These are phyloP conservation scores for Nicotiana benthamiana DNA, from an alignment of 257 asterid species.

Conservation along the genomic window DNA sequence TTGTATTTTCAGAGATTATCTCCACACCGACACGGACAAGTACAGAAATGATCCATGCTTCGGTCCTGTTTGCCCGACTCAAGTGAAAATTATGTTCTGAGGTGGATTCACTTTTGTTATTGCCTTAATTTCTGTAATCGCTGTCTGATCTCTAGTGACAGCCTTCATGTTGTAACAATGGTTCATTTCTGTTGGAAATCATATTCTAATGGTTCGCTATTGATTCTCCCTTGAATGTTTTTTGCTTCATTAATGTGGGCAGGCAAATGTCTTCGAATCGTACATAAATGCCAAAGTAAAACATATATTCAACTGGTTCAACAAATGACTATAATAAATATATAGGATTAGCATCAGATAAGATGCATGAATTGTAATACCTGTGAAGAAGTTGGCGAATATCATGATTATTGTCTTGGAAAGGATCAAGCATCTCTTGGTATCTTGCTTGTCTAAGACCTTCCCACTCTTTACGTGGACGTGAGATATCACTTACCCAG, in stretches of 20 bases:
- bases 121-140: neutral
- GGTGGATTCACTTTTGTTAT: neutral
- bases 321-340: neutral
- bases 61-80: neutral
- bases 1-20: neutral
- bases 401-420: constrained; percentile 59
- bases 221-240: neutral
- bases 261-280: neutral
- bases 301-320: neutral
- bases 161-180: neutral
- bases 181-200: neutral
- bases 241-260: neutral
- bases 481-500: constrained; percentile 75
- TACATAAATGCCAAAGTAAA: neutral
- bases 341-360: neutral
- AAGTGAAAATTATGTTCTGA: neutral
- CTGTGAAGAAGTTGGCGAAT: constrained; percentile 67
- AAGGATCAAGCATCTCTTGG: constrained; percentile 90
- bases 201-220: neutral
- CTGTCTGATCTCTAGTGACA: neutral
- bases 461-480: constrained; percentile 92
- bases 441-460: constrained; percentile 79
- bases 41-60: neutral
- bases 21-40: neutral
- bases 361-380: constrained; percentile 23